Conservation (phyloP, 495 filamentous ascomycete genomes). For the Daldinia caldariorum region DNA sequence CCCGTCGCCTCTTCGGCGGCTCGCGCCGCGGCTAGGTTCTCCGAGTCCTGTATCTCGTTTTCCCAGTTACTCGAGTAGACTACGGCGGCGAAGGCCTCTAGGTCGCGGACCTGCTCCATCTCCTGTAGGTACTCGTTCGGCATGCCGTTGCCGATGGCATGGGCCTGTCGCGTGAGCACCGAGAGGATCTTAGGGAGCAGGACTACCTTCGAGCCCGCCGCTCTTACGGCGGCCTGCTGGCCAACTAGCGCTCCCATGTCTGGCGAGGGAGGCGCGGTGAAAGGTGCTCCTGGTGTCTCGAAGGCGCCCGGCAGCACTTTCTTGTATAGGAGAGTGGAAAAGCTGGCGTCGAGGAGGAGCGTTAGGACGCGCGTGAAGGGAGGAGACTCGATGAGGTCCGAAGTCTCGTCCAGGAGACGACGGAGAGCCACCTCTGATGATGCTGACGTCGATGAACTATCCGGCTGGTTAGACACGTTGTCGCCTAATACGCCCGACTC, state of each 20-base stretch:
- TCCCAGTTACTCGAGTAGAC: slow-evolving; percentile 92
- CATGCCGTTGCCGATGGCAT: slow-evolving; percentile 84
- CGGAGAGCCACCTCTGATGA: slow-evolving; percentile 68
- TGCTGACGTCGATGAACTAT: slow-evolving; percentile 31
- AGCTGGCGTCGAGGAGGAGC: slow-evolving; percentile 85
- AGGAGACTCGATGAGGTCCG: slow-evolving; percentile 94
- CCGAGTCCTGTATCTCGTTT: slow-evolving; percentile 70
- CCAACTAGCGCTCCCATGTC: slow-evolving; percentile 43
- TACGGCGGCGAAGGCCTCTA: slow-evolving; percentile 94
- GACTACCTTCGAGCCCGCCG: slow-evolving; percentile 63
- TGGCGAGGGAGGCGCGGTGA: slow-evolving; percentile 42
- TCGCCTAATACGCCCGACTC: slow-evolving; percentile 81
- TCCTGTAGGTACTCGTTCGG: slow-evolving; percentile 88
- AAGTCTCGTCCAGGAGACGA: slow-evolving; percentile 92
- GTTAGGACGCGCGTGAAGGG: slow-evolving; percentile 84
- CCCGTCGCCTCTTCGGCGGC: slow-evolving; percentile 24
- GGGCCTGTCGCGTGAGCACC: slow-evolving; percentile 86
- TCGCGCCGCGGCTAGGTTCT: slow-evolving; percentile 36
- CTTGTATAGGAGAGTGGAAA: slow-evolving; percentile 79
- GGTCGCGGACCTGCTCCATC: slow-evolving; percentile 82
- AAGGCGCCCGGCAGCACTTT: slow-evolving; percentile 83
- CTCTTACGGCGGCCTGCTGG: slow-evolving; percentile 53
- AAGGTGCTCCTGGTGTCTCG: slow-evolving; percentile 62
- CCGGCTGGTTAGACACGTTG: slow-evolving; percentile 42
- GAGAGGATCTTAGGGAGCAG: slow-evolving; percentile 91